Evolutionary conservation across 2,329 filamentous ascomycete genomes (phyloP).

Genomic region (Achaetomium macrosporum): DNA sequence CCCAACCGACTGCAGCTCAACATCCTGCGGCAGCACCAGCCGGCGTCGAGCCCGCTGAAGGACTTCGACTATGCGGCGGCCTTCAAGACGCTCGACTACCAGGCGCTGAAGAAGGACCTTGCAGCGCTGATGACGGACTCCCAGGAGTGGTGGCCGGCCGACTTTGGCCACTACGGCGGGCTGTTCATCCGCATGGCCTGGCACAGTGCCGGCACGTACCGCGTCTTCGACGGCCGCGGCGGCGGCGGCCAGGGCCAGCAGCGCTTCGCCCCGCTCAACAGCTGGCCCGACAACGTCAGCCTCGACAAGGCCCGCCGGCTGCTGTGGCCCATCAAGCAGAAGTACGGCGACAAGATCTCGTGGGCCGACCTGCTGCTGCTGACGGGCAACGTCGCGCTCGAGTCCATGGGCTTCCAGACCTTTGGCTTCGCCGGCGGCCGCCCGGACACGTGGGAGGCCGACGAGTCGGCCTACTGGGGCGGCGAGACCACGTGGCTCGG

Average conservation of each 20-base stretch:
- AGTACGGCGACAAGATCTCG: conserved; percentile 77
- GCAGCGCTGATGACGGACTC: conserved; percentile 68
- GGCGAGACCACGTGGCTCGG: conserved; percentile 68
- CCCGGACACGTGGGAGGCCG: conserved; percentile 66
- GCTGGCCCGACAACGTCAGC: conserved; percentile 73
- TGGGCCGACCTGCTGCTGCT: conserved; percentile 71
- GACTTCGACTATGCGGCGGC: conserved; percentile 68
- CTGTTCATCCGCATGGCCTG: conserved; percentile 77
- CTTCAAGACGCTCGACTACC: conserved; percentile 67
- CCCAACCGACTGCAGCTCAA: conserved; percentile 61
- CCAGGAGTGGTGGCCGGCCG: conserved; percentile 76
- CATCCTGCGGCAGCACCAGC: conserved; percentile 66
- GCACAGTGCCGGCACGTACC: conserved; percentile 76
- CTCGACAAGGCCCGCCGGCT: conserved; percentile 77
- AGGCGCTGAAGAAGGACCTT: conserved; percentile 68
- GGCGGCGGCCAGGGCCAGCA: conserved; percentile 71
- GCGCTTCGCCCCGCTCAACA: conserved; percentile 74
- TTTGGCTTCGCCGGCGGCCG: conserved; percentile 71
- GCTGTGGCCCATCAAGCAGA: conserved; percentile 77
- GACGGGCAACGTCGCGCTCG: conserved; percentile 69
- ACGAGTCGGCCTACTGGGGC: conserved; percentile 74
- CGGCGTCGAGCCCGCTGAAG: conserved; percentile 56
- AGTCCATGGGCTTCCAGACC: conserved; percentile 69
- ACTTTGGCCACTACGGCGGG: conserved; percentile 76
- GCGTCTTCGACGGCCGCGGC: conserved; percentile 67